These are phyloP conservation scores for Hordeum marinum DNA, from an alignment of 176 grass and related monocot species.

Conservation along the genomic window DNA sequence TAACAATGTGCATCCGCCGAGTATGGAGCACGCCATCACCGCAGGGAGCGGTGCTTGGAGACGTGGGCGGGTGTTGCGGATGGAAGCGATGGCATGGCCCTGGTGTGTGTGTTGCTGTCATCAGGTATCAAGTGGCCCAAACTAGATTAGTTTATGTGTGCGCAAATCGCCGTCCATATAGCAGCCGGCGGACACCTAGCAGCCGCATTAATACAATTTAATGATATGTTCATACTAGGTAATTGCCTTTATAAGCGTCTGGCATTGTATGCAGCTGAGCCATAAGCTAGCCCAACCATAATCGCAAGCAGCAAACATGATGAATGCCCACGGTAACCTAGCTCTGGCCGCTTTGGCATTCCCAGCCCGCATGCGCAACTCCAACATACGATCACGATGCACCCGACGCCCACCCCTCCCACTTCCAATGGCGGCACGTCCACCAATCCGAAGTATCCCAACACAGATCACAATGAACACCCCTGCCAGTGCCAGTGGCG, in stretches of 20 bases:
- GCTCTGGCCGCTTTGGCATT: background rate
- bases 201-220: too few species aligned
- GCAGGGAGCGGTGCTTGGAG: too few species aligned
- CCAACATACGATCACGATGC: background rate
- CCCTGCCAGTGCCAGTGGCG: background rate
- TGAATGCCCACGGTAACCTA: background rate
- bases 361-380: background rate
- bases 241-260: background rate
- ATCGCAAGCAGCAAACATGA: background rate
- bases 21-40: too few species aligned
- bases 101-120: too few species aligned
- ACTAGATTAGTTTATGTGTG: too few species aligned
- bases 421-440: background rate
- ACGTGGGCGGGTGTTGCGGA: too few species aligned
- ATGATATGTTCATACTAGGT: too few species aligned
- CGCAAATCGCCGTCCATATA: too few species aligned
- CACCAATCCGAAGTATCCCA: background rate
- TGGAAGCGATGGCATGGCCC: too few species aligned
- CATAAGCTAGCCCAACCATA: background rate
- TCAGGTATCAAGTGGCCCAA: too few species aligned
- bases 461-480: background rate
- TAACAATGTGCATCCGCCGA: too few species aligned
- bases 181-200: too few species aligned
- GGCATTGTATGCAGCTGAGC: background rate
- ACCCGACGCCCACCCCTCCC: background rate